Evolutionary conservation across 2,329 filamentous ascomycete species (phyloP), one percentile per base, ranked within the genome.

Genomic region (Nigrospora osmanthi): DNA sequence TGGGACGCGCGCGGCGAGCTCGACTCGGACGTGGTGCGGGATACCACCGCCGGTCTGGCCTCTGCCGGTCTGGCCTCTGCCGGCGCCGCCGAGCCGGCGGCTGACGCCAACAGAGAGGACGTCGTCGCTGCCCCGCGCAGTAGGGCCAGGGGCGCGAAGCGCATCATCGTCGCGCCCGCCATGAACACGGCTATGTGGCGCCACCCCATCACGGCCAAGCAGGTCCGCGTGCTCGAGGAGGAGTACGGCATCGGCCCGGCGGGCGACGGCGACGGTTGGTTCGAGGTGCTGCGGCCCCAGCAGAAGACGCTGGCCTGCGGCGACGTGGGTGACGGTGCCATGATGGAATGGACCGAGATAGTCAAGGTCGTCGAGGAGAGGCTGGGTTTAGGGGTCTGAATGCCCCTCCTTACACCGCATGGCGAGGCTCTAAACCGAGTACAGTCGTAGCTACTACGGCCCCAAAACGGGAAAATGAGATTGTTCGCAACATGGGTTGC

Each of bases 181-280:
- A 95, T 95, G 88, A 95, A 96, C 62, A 89, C 81, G 19, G 81
- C 83, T 4, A 95, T 95, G 90, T 95, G 87, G 85, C 71, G 74
- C 45, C 89, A 96, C 60, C 90, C 89, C 2, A 70, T 95, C 38
- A 95, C 90, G 1, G 73, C 67, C 41, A 80, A 77, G 50, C 88
- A 95, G 51, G 65, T 95, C 34, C 68, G 68, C 35, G 69, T 85
- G 0, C 67, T 96, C 39, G 75, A 83, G 50, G 76, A 85, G 40
- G 85, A 89, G 47, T 95, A 89, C 89, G 83, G 82, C 6, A 61
- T 75, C 39, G 46, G 42, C 13, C 45, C 15, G 55, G 45, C 50
- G 40, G 45, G 47, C 41, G 47, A 58, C 35, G 53, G 54, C 11
- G 54, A 54, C 36, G 61, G 61, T 42, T 84, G 80, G 85, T 76